Base-by-base conservation (phyloP, 2,329 filamentous ascomycete genomes). In the Aspergillus jensenii region DNA sequence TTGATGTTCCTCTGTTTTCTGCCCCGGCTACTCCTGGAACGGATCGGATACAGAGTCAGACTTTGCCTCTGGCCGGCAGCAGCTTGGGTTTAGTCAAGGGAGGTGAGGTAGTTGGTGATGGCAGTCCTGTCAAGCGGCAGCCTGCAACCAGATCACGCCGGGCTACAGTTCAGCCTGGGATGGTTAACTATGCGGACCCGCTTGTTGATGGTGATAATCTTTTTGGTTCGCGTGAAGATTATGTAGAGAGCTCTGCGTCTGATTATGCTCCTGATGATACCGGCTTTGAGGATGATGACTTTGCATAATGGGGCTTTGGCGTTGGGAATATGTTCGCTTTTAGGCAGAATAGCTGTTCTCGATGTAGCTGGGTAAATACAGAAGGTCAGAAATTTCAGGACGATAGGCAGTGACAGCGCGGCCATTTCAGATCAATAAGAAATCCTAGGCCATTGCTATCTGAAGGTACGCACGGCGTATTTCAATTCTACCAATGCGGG, bases 201-300 rank as follows among this genome's bases (percentile, higher is more conserved):
- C 54, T 68, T 17, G 55, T 25, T 8, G 68, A 66, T 59, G 56
- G 35, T 11, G 60, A 63, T n/a, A 61, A 63, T 6, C 57, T 56
- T 0, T 44, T 56, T 4, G 52, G 48, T 3, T 47, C 54, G 14
- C 43, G 27, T 15, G 59, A 52, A 19, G 48, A 40, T 41, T 48
- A 60, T 15, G 12, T 45, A 19, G 65, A 68, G 17, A 68, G 60
- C 27, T 68, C 63, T 27, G 54, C 57, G 4, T 63, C 62, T 1
- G 65, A 68, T 56, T 68, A 62, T 46, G 15, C 52, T 9, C 67
- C 66, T 37, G 64, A 67, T 5, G 35, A 21, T 17, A 14, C 44
- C 12, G 33, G 37, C 9, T 55, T 58, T 39, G 33, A 50, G 6
- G 23, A 52, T 14, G 58, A 60, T 1, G 56, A 56, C 4, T 49